phyloP scores from a whole-genome alignment of 2,329 filamentous ascomycete species.

The Penicillium sp. region DNA sequence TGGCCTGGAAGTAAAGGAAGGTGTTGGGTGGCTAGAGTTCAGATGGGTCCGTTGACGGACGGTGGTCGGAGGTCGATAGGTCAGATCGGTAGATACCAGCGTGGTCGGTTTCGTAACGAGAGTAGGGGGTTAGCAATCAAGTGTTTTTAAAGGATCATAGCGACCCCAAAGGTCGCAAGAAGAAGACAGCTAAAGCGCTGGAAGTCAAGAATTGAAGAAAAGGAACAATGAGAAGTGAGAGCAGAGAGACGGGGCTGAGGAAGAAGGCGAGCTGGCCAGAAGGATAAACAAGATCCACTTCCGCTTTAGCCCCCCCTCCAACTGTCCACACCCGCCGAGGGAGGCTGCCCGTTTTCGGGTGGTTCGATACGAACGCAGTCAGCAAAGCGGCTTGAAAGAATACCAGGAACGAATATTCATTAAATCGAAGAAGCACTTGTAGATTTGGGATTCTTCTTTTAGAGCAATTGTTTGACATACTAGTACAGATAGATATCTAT shows the following conservation, averaged over 20 bases:
- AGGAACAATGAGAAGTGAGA: conserved; percentile 8
- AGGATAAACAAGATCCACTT: conserved; percentile 26
- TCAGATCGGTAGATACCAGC: conserved; percentile 2
- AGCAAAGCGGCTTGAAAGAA: too few relatives aligned
- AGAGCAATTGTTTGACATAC: too few relatives aligned
- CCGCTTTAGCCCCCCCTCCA: conserved; percentile 11
- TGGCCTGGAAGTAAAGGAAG: background rate
- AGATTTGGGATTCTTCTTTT: background rate
- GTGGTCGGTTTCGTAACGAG: conserved; percentile 9
- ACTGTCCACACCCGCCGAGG: background rate
- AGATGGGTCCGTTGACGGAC: background rate
- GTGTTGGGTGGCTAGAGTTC: background rate
- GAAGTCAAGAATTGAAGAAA: conserved; percentile 14
- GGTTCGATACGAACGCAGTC: background rate
- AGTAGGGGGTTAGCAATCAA: conserved; percentile 14
- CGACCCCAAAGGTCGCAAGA: conserved; percentile 15
- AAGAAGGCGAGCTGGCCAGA: conserved; percentile 28
- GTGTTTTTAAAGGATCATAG: conserved; percentile 24
- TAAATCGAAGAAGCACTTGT: background rate
- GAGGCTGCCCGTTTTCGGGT: conserved; percentile 22
- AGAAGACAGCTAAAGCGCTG: conserved; percentile 10
- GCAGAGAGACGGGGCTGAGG: conserved; percentile 6
- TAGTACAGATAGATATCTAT: background rate
- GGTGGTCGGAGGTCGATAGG: conserved; percentile 2
- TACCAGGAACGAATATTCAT: background rate